phyloP scores from a whole-genome alignment of 2,329 filamentous ascomycete genomes.

The Pezicula radicicola region DNA sequence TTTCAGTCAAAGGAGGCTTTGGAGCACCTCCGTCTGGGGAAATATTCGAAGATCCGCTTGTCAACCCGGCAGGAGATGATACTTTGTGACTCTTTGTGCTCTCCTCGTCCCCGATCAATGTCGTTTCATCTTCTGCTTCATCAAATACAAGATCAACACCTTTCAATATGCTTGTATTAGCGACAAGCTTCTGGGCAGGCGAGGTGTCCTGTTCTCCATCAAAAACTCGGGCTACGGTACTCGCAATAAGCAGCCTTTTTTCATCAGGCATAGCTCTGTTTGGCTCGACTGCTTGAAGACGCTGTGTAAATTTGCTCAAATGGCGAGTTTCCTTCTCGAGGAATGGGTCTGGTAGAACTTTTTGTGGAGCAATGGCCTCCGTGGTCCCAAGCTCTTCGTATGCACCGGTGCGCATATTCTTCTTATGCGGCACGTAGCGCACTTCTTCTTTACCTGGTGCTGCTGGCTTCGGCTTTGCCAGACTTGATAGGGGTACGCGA shows the following conservation, averaged over 20 bases:
- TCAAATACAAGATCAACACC: neutral
- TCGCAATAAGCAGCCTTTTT: neutral
- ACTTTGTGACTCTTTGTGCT: neutral
- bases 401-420: conserved; percentile 10
- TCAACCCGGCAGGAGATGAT: conserved; percentile 11
- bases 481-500: conserved; percentile 12
- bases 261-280: neutral
- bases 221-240: neutral
- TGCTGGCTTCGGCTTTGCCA: conserved; percentile 18
- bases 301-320: conserved; percentile 17
- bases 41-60: conserved; percentile 10
- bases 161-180: neutral
- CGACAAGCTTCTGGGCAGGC: no score
- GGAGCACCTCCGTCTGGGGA: conserved; percentile 8
- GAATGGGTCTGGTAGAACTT: conserved; percentile 22
- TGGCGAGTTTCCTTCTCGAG: conserved; percentile 7
- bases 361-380: conserved; percentile 16
- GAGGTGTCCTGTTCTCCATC: neutral
- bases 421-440: conserved; percentile 25
- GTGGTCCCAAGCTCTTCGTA: conserved; percentile 20
- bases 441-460: conserved; percentile 15
- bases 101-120: conserved; percentile 12
- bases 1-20: neutral
- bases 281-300: conserved; percentile 6
- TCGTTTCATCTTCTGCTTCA: conserved; percentile 14